Conservation (phyloP, 768 basidiomycete genomes). For the Obba rivulosa region DNA sequence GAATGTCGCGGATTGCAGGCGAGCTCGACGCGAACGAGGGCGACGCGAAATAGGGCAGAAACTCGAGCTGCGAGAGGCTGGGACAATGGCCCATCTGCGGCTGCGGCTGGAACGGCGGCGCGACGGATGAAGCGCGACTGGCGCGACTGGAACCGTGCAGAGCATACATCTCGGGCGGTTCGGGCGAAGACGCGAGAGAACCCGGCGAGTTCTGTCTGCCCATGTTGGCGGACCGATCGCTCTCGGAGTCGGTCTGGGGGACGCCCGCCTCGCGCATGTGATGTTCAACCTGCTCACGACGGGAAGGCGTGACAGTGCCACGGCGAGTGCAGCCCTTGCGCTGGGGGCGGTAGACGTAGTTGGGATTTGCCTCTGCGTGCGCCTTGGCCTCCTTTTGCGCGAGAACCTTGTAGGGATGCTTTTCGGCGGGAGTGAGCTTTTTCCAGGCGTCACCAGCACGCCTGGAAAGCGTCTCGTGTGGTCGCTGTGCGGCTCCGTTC, state of each 20-base stretch:
- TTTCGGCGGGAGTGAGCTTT: constrained; percentile 43
- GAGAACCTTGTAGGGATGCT: constrained; percentile 41
- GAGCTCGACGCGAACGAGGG: too few species aligned
- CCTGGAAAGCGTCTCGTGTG: constrained; percentile 58
- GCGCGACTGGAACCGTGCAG: constrained; percentile 1
- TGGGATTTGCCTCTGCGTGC: constrained; percentile 46
- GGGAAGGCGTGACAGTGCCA: constrained; percentile 12
- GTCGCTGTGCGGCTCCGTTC: constrained; percentile 11
- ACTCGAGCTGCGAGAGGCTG: background rate
- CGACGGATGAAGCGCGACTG: constrained; percentile 8
- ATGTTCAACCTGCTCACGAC: constrained; percentile 25
- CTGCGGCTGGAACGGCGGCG: background rate
- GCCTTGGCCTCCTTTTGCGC: constrained; percentile 52
- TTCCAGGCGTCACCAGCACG: constrained; percentile 76
- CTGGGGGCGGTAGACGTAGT: constrained; percentile 57
- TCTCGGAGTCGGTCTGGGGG: constrained; percentile 5
- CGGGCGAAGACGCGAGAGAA: constrained; percentile 15
- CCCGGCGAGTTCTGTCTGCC: background rate
- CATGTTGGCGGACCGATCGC: constrained; percentile 6
- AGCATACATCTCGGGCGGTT: constrained; percentile 7
- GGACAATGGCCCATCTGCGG: constrained; percentile 3
- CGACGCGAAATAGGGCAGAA: background rate
- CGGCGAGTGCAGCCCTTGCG: constrained; percentile 8
- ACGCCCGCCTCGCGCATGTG: constrained; percentile 11
- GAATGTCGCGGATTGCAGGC: too few species aligned